phyloP scores from a whole-genome alignment of 2,329 filamentous ascomycete genomes.

The Myriangium duriaei region DNA sequence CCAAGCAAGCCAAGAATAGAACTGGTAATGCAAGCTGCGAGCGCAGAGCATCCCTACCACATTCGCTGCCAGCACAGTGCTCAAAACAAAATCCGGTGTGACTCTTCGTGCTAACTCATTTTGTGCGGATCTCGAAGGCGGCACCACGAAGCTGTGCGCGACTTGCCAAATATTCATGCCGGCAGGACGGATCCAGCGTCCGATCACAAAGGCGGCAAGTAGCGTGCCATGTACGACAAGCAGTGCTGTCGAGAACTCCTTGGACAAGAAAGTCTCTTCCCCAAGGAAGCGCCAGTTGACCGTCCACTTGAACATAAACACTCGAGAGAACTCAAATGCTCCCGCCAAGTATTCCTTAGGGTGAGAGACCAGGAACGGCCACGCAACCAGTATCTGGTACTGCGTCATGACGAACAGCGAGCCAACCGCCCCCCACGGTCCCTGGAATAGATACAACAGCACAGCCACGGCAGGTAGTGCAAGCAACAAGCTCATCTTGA shows the following conservation, averaged over 20 bases:
- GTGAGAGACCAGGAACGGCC: constrained; percentile 58
- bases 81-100: constrained; percentile 62
- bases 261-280: constrained; percentile 65
- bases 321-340: constrained; percentile 81
- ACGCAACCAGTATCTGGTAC: constrained; percentile 52
- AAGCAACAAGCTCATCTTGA: constrained; percentile 88
- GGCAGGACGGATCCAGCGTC: constrained; percentile 61
- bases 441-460: constrained; percentile 61
- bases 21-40: constrained; percentile 85
- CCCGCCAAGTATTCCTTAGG: constrained; percentile 60
- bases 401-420: constrained; percentile 61
- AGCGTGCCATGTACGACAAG: constrained; percentile 52
- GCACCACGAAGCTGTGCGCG: constrained; percentile 33
- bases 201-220: constrained; percentile 53
- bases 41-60: constrained; percentile 74
- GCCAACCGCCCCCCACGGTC: constrained; percentile 51
- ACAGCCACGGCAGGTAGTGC: constrained; percentile 69
- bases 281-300: constrained; percentile 97
- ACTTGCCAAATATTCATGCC: constrained; percentile 46
- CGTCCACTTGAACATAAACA: constrained; percentile 96
- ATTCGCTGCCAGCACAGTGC: constrained; percentile 63
- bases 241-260: constrained; percentile 53
- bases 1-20: constrained; percentile 88
- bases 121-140: constrained; percentile 40
- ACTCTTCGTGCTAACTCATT: constrained; percentile 44